Base-by-base conservation (phyloP, 352 stramenopile genomes). In the Globisporangium barbulae region DNA sequence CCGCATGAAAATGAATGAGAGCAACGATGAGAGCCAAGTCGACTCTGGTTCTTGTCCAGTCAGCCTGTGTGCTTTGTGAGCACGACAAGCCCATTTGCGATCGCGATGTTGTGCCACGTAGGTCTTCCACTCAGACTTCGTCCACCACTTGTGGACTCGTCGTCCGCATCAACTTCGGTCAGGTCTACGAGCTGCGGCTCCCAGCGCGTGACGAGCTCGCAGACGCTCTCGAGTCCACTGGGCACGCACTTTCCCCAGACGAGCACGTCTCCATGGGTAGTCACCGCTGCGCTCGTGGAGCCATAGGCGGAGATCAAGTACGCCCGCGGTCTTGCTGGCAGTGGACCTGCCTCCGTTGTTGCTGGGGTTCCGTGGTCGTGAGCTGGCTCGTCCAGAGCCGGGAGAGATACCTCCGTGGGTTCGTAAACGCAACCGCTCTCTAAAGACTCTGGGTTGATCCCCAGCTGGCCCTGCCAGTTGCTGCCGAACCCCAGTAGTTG, bases 391-490 rank as follows among this genome's bases (percentile, higher is more conserved):
- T 49, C 30, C 22, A 17, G 25, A 55, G n/a, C 22, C 21, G 60
- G 52, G 10, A 68, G 25, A 4, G 25, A 3, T 12, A 70, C 31
- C 2, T 31, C 22, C 1, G 22, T 49, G 3, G 64, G 60, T 22
- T 53, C 44, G 25, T 44, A 54, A 10, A 68, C 42, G 1, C 52
- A 68, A 1, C 65, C 59, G 17, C 30, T 44, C 17, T 57, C 21
- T 22, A 15, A n/a, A 1, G 63, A 62, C 5, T 59, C 52, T 4
- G 72, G 70, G 4, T 86, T 67, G n/a, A 90, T 59, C 0, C 80
- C 87, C 6, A 96, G 74, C 53, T 96, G 85, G 0, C 85, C 87
- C 8, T 85, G 64, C 71, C 85, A 89, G 48, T 90, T 85, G 63
- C 84, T 85, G 0, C 87, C 87, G 45, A 78, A 94, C 5, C 70